A percentile compares a stretch with the other conserved stretches of the same genome.
Evolutionary conservation across 106 monocot genomes (phyloP).

Genomic region (Cymbidium sinense): DNA sequence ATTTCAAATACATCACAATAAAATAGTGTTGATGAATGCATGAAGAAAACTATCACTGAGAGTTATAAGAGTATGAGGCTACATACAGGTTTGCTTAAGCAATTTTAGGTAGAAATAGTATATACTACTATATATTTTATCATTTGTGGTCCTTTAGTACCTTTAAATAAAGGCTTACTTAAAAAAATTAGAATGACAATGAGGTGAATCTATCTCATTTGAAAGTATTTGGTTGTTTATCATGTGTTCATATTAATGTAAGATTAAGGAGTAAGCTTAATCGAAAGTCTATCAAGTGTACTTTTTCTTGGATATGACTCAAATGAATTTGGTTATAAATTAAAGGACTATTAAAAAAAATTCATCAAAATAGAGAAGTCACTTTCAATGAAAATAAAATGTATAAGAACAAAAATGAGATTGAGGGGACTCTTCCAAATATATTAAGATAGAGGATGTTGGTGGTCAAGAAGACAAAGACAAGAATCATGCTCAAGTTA

Average conservation of each 20-base stretch:
- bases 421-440: not conserved
- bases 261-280: no score
- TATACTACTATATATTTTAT: not conserved
- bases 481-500: not conserved
- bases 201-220: not conserved
- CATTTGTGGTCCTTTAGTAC: not conserved
- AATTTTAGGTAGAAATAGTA: not conserved
- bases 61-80: not conserved
- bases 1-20: not conserved
- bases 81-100: not conserved
- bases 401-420: not conserved
- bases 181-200: not conserved
- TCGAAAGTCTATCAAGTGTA: not conserved
- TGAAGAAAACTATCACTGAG: conserved; percentile 1
- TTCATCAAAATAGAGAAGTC: not conserved
- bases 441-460: not conserved
- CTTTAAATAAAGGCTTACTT: not conserved
- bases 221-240: conserved; percentile 6
- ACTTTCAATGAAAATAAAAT: no score
- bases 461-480: no score
- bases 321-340: conserved; percentile 3
- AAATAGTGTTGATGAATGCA: not conserved
- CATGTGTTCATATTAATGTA: conserved; percentile 4
- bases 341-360: conserved; percentile 2
- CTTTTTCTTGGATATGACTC: conserved; percentile 4